Evolutionary conservation across 768 basidiomycete genomes (phyloP).

Genomic region (Agaricus sinodeliciosus): DNA sequence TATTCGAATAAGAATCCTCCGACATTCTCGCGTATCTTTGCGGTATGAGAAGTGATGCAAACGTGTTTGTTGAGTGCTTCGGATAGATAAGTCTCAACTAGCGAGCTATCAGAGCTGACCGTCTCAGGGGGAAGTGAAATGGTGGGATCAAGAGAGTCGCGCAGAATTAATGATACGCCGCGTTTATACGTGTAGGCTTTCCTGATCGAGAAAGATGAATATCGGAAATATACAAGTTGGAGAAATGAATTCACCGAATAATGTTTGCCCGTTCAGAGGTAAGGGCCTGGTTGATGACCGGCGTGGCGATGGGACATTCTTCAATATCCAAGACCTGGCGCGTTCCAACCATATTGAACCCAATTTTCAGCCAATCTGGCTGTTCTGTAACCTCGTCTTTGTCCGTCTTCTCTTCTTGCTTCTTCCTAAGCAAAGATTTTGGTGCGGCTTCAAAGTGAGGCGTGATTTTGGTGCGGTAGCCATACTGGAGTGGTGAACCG

Average conservation of each 20-base stretch:
- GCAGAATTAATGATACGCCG: conserved; percentile 85
- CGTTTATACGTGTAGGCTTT: conserved; percentile 76
- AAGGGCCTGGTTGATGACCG: conserved; percentile 67
- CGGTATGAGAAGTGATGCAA: conserved; percentile 80
- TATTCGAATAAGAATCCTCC: conserved; percentile 81
- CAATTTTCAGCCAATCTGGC: conserved; percentile 76
- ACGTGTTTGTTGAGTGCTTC: conserved; percentile 50
- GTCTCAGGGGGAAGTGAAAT: conserved; percentile 9
- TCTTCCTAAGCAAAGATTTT: conserved; percentile 23
- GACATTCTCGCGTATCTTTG: conserved; percentile 76
- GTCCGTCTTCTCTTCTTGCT: conserved; percentile 1
- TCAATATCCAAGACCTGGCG: conserved; percentile 86
- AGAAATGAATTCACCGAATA: conserved; percentile 43
- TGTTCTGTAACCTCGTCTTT: conserved; percentile 18
- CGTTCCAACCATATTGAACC: conserved; percentile 79
- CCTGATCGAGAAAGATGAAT: conserved; percentile 29
- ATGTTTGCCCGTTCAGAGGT: conserved; percentile 57
- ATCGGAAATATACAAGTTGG: neutral
- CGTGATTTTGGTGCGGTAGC: conserved; percentile 94
- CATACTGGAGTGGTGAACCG: conserved; percentile 84
- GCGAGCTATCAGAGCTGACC: neutral
- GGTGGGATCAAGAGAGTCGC: conserved; percentile 60
- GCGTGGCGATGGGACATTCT: conserved; percentile 91
- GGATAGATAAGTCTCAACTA: conserved; percentile 28
- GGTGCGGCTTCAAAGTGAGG: conserved; percentile 89